Conservation (phyloP, 208 protist species). For the Trypanosoma vivax region DNA sequence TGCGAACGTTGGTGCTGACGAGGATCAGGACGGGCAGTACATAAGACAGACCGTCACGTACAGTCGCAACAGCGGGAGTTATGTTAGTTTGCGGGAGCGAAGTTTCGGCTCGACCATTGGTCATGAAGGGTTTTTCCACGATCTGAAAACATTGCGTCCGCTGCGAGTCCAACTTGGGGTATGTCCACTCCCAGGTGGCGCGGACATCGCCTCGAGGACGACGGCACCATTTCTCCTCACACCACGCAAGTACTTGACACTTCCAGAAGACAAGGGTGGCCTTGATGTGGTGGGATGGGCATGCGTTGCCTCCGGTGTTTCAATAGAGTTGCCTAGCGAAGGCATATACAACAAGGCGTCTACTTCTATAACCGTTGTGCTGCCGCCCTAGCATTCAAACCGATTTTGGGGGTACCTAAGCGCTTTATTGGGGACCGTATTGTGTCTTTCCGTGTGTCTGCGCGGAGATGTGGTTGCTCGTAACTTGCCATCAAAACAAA, state of each 20-base stretch:
- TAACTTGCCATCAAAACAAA: too few relatives aligned
- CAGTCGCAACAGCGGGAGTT: constrained; percentile 1
- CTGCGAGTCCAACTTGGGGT: constrained; percentile 46
- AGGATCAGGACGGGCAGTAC: background rate
- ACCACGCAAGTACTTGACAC: constrained; percentile 24
- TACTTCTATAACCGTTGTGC: constrained; percentile 17
- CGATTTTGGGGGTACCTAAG: too few relatives aligned
- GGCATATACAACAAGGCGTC: constrained; percentile 20
- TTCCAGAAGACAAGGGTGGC: constrained; percentile 20
- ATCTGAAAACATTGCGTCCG: constrained; percentile 25
- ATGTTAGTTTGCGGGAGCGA: background rate
- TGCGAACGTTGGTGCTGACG: background rate
- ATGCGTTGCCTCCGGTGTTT: constrained; percentile 26
- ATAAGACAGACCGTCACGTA: background rate
- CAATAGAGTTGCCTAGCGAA: constrained; percentile 28
- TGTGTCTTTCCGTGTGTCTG: too few relatives aligned
- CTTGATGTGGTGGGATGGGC: constrained; percentile 50
- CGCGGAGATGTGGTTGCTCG: too few relatives aligned
- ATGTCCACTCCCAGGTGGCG: constrained; percentile 26
- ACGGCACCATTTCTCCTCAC: constrained; percentile 10
- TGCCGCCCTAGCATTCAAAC: constrained; percentile 13
- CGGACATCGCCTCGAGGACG: constrained; percentile 1
- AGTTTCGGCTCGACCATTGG: background rate
- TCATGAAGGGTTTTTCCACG: constrained; percentile 28
- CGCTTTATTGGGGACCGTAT: too few relatives aligned